Conservation (phyloP, 2,329 filamentous ascomycete genomes). For the Penicillium digitatum region DNA sequence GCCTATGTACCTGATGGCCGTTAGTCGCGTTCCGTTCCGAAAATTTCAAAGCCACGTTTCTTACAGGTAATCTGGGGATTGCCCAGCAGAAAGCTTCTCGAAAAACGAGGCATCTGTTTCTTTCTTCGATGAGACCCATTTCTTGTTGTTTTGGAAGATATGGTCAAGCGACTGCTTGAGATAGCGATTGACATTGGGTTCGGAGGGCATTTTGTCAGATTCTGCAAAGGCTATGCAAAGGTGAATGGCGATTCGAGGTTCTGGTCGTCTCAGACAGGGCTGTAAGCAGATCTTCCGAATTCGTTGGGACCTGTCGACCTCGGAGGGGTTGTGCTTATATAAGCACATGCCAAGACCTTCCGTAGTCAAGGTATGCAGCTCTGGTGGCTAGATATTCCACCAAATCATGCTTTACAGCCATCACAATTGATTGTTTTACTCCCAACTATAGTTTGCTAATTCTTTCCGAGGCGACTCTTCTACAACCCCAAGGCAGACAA, state of each 20-base stretch:
- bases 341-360: not conserved
- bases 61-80: conserved; percentile 63
- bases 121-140: conserved; percentile 60
- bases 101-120: conserved; percentile 63
- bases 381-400: not conserved
- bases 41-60: not conserved
- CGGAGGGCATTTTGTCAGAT: not conserved
- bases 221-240: not conserved
- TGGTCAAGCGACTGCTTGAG: conserved; percentile 50
- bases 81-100: conserved; percentile 59
- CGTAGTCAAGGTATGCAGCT: not conserved
- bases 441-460: too few species aligned
- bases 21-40: not conserved
- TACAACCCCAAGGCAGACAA: not conserved
- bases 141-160: conserved; percentile 65
- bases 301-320: not conserved
- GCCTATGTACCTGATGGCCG: conserved; percentile 32
- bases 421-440: not conserved
- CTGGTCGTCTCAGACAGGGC: not conserved
- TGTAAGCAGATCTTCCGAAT: not conserved
- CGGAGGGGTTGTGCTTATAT: not conserved
- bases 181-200: not conserved
- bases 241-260: not conserved
- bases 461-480: not conserved
- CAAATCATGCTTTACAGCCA: not conserved